Base-by-base conservation (phyloP, 202 grass and related monocot species). In the Digitaria exilis region DNA sequence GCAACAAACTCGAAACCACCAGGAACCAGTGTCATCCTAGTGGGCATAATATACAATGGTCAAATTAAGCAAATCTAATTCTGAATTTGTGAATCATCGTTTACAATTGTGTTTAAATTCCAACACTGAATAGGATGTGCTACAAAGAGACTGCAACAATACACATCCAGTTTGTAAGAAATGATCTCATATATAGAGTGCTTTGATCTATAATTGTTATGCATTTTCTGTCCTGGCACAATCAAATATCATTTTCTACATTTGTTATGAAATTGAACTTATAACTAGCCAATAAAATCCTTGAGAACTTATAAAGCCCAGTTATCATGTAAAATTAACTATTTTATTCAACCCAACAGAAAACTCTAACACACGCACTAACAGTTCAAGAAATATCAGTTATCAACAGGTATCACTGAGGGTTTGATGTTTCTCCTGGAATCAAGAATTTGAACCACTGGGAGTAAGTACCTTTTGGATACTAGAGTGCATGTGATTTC, bases 401-500 rank as follows among this genome's bases (percentile, higher is more conserved):
- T 37, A 19, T 14, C 34, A 48, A 32, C 50, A n/a, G 12, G 29
- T 39, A 55, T 3, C 32, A 2, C 72, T 34, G 7, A 39, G n/a
- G 9, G 21, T 18, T 9, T 13, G 4, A 68, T 57, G 25, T 57
- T 28, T n/a, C 57, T 31, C 34, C 17, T 29, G 16, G 39, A 69
- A 45, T 22, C 24, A 21, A 15, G 14, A 58, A 69, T 19, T 81
- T 22, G 11, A 29, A 70, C 55, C 15, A 50, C 14, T 65, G 3
- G 34, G 52, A 31, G 74, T 21, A 76, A 15, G 7, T 89, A 96
- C 93, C 93, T 99, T 96, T 68, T 94, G 93, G 71, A 99, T 96
- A 69, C 89, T 89, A 18, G 92, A 92, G 43, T 98, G 93, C 91
- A 98, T 92, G 55, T 98, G 91, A 85, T 94, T 84, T 56, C 93